Base-by-base conservation (phyloP, 352 stramenopile species). In the Pythium utonaiense region DNA sequence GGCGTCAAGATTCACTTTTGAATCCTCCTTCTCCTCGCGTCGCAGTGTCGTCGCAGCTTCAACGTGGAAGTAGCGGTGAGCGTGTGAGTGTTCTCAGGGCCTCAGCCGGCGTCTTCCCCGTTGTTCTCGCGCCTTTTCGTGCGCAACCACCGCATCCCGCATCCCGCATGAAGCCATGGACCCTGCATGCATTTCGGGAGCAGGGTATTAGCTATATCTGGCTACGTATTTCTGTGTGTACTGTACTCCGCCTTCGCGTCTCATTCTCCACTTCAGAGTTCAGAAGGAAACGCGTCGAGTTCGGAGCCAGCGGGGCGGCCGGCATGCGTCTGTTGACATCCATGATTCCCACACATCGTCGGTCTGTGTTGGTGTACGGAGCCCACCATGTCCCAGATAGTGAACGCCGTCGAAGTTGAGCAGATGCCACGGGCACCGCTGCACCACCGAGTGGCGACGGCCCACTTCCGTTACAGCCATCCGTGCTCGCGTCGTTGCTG, bases 1-100 rank as follows among this genome's bases (percentile, higher is more conserved):
- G n/a, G 21, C n/a, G n/a, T n/a, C 4, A 41, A 66, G 59, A 66
- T 66, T 66, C 59, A 34, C 49, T 60, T 66, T 66, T 56, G 59
- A 66, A 66, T 66, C 59, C 51, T 50, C 28, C 10, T 14, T 36
- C 24, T 51, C 12, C 33, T 27, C 41, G 41, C 41, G 54, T 64
- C 57, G 57, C 57, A 40, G 13, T 12, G 40, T 64, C 47, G 47
- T 30, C 16, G 48, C n/a, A 59, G 27, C 58, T 65, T 65, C 58
- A 65, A 65, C 27, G 17, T 53, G n/a, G n/a, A n/a, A n/a, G n/a
- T n/a, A n/a, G n/a, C n/a, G n/a, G n/a, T n/a, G 45, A 36, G 24
- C 22, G 22, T 12, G 14, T 14, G 14, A 16, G 34, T 49, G 45
- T 52, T 42, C 42, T 25, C 28, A 48, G 13, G 22, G 36, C 6